Evolutionary conservation across 148 eudicot species (phyloP).

Genomic region (Polygonum maritimum): DNA sequence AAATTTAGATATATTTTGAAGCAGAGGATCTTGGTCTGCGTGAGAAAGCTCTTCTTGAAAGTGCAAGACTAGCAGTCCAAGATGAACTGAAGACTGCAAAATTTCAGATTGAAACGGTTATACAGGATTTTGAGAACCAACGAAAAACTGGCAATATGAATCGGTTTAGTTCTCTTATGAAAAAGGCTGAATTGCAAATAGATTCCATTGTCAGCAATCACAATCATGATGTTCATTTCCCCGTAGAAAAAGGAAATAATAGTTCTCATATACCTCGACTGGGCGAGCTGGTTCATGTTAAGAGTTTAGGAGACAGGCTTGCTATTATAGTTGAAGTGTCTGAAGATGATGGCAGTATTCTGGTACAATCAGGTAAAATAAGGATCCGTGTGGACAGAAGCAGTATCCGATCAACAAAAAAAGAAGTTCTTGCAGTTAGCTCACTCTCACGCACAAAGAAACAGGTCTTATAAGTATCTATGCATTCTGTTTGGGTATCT

Average conservation of each 20-base stretch:
- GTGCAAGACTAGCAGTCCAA: slow-evolving; percentile 50
- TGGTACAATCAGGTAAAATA: slow-evolving; percentile 78
- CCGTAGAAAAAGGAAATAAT: slow-evolving; percentile 23
- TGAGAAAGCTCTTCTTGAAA: slow-evolving; percentile 60
- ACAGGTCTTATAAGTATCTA: slow-evolving; percentile 30
- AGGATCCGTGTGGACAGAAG: slow-evolving; percentile 55
- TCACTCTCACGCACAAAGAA: slow-evolving; percentile 27
- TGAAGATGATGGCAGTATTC: slow-evolving; percentile 54
- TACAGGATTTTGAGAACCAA: slow-evolving; percentile 55
- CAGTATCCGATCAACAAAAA: slow-evolving; percentile 31
- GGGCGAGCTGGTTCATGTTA: slow-evolving; percentile 71
- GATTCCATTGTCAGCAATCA: slow-evolving; percentile 54
- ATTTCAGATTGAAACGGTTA: slow-evolving; percentile 41
- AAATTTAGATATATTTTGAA: slow-evolving; percentile 54
- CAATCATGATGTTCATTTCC: slow-evolving; percentile 22
- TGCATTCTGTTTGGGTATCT: neutral
- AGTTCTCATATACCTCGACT: slow-evolving; percentile 36
- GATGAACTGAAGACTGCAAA: slow-evolving; percentile 41
- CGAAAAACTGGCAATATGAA: slow-evolving; percentile 30
- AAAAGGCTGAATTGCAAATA: slow-evolving; percentile 62
- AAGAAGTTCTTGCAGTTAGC: slow-evolving; percentile 19
- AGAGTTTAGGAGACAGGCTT: slow-evolving; percentile 61
- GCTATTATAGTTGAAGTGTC: slow-evolving; percentile 73
- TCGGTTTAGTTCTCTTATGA: slow-evolving; percentile 43
- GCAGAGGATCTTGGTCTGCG: slow-evolving; percentile 68